These are phyloP conservation scores for Komagataella pseudopastoris DNA, from an alignment of 805 yeast genomes.

Conservation along the genomic window DNA sequence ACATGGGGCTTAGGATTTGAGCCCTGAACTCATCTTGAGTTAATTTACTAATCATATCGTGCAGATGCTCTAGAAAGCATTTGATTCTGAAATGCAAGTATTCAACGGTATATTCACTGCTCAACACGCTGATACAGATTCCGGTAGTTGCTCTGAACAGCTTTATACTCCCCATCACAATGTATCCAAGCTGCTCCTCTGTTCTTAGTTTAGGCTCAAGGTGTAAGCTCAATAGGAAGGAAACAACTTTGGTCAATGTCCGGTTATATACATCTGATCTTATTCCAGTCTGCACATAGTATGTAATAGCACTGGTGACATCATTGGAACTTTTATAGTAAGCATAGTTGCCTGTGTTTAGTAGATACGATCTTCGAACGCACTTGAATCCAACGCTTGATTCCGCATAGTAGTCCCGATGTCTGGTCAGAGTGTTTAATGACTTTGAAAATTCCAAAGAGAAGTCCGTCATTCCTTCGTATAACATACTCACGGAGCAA, in stretches of 20 bases:
- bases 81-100: conserved; percentile 32
- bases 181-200: conserved; percentile 49
- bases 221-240: conserved; percentile 29
- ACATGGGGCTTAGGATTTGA: conserved; percentile 22
- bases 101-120: conserved; percentile 28
- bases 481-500: conserved; percentile 24
- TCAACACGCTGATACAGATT: conserved; percentile 41
- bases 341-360: neutral
- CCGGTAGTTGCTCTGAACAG: conserved; percentile 40
- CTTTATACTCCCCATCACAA: conserved; percentile 43
- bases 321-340: conserved; percentile 25
- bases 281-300: conserved; percentile 44
- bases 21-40: conserved; percentile 21
- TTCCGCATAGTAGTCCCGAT: conserved; percentile 14
- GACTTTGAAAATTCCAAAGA: neutral
- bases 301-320: conserved; percentile 36
- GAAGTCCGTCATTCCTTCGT: conserved; percentile 26
- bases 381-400: neutral
- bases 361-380: neutral
- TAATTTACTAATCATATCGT: conserved; percentile 11
- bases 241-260: conserved; percentile 30
- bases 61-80: conserved; percentile 30
- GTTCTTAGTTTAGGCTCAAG: conserved; percentile 35
- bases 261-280: conserved; percentile 20
- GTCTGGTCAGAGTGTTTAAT: neutral